Conservation (phyloP, 2,329 filamentous ascomycete species). For the Phyllosticta capitalensis region DNA sequence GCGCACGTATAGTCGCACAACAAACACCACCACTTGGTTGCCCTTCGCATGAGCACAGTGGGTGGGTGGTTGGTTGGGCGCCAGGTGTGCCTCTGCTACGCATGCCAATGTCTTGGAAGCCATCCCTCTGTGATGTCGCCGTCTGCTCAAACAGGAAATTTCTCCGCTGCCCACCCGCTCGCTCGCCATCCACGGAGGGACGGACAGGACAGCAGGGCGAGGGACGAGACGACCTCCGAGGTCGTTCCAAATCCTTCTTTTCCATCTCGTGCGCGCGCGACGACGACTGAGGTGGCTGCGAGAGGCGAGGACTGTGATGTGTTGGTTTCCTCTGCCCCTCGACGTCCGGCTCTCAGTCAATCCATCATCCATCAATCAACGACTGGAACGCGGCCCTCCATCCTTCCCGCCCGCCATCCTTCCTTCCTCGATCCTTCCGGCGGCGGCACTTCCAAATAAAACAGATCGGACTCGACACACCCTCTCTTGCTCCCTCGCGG, state of each 20-base stretch:
- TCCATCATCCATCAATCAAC: background rate
- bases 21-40: no score
- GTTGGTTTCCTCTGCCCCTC: background rate
- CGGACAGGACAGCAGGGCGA: no score
- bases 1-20: no score
- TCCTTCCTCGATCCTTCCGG: background rate
- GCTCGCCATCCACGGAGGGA: no score
- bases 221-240: background rate
- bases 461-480: background rate
- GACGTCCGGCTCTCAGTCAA: background rate
- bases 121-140: background rate
- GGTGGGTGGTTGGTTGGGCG: no score
- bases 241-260: background rate
- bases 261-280: background rate
- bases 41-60: no score
- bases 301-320: background rate
- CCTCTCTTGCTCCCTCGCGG: background rate
- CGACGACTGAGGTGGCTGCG: no score
- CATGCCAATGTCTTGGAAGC: background rate
- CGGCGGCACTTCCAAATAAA: background rate
- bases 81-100: no score
- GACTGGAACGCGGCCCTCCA: background rate
- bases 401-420: background rate
- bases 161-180: background rate
- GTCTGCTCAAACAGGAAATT: background rate